Conservation (phyloP, 2,329 filamentous ascomycete species). For the Raffaelea deltoideospora region DNA sequence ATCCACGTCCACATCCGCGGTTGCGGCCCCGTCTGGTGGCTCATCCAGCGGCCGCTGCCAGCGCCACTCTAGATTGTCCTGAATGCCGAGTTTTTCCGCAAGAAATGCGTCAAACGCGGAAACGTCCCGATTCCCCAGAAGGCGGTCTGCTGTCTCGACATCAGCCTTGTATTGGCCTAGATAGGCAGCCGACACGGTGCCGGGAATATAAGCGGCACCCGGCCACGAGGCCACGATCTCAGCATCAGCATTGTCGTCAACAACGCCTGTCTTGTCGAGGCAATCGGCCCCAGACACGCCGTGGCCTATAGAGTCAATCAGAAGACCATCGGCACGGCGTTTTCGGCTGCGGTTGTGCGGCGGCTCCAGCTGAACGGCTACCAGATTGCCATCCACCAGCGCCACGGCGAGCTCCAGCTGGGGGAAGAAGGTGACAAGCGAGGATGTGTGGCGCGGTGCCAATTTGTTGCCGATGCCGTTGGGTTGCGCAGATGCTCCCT, state of each 20-base stretch:
- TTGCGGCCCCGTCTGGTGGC: constrained; percentile 9
- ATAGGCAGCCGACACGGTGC: constrained; percentile 34
- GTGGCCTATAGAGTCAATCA: constrained; percentile 61
- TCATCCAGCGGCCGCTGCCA: constrained; percentile 12
- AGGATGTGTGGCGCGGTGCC: constrained; percentile 14
- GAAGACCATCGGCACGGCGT: constrained; percentile 41
- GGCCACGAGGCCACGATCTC: neutral
- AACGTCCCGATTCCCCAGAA: constrained; percentile 30
- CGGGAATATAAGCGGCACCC: constrained; percentile 21
- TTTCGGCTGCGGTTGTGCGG: constrained; percentile 40
- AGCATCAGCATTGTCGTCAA: neutral
- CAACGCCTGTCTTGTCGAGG: no score
- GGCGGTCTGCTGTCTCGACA: constrained; percentile 29
- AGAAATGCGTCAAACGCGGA: constrained; percentile 28
- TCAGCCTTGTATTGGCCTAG: constrained; percentile 28
- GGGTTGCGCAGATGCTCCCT: neutral
- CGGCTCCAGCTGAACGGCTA: constrained; percentile 55
- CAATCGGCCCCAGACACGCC: no score
- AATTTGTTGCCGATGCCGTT: no score
- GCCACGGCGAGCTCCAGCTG: constrained; percentile 53
- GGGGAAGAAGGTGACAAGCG: constrained; percentile 45
- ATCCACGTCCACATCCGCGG: constrained; percentile 6
- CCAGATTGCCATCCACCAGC: constrained; percentile 44
- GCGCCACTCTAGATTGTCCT: constrained; percentile 8
- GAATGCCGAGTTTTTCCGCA: constrained; percentile 29